Conservation (phyloP, 2,329 filamentous ascomycete genomes). For the Nigrospora sphaerica region DNA sequence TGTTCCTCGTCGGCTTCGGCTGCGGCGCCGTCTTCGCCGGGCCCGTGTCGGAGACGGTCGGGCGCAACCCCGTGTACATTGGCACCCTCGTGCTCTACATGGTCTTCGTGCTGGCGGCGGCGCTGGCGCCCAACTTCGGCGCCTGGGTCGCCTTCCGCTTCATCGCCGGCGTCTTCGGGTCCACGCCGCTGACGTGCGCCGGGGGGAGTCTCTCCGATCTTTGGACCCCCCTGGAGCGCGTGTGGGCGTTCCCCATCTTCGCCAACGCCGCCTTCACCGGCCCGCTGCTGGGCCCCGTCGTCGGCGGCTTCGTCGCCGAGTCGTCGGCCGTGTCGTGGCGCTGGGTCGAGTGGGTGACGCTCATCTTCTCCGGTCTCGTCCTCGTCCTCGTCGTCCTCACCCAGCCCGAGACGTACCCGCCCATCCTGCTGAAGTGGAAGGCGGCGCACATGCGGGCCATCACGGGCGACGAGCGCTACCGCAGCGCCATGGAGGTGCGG, state of each 20-base stretch:
- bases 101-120: slow-evolving; percentile 36
- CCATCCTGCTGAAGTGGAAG: slow-evolving; percentile 18
- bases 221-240: slow-evolving; percentile 17
- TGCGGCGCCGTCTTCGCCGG: slow-evolving; percentile 27
- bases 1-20: slow-evolving; percentile 29
- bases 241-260: slow-evolving; percentile 15
- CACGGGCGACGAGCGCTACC: slow-evolving; percentile 17
- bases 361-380: slow-evolving; percentile 16
- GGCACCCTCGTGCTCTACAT: slow-evolving; percentile 31
- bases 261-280: slow-evolving; percentile 13
- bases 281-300: slow-evolving; percentile 20
- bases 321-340: slow-evolving; percentile 10
- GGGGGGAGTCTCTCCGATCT: slow-evolving; percentile 36
- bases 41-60: slow-evolving; percentile 29
- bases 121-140: slow-evolving; percentile 32
- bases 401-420: slow-evolving; percentile 22
- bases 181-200: slow-evolving; percentile 33
- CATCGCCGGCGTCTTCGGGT: slow-evolving; percentile 36
- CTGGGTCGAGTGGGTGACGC: slow-evolving; percentile 30
- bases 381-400: slow-evolving; percentile 11
- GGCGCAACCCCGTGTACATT: slow-evolving; percentile 31
- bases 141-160: slow-evolving; percentile 39
- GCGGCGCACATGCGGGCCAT: slow-evolving; percentile 15
- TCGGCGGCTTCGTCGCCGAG: slow-evolving; percentile 20
- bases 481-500: slow-evolving; percentile 10